These are phyloP conservation scores for Penicillium nucicola DNA, from an alignment of 495 filamentous ascomycete genomes.

Conservation along the genomic window DNA sequence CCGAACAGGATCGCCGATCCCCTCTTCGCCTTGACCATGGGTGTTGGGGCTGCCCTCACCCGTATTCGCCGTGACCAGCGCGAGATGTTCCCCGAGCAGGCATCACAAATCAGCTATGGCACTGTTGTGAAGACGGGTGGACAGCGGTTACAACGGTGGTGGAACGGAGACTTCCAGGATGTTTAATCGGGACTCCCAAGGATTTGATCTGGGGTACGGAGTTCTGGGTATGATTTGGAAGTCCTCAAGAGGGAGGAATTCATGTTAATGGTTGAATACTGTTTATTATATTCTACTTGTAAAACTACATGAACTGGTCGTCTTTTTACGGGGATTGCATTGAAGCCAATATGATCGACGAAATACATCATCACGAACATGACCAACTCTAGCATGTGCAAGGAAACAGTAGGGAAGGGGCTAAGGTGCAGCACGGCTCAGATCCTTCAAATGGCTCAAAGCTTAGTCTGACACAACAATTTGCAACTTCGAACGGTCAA, in stretches of 20 bases:
- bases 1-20: constrained; percentile 68
- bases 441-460: too few species aligned
- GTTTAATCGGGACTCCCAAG: constrained; percentile 11
- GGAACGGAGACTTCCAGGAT: constrained; percentile 42
- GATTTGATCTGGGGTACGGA: not conserved
- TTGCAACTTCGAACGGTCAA: too few species aligned
- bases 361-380: too few species aligned
- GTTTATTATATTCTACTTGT: not conserved
- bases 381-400: too few species aligned
- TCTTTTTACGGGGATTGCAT: not conserved
- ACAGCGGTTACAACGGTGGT: constrained; percentile 38
- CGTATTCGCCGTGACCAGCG: constrained; percentile 77
- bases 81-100: constrained; percentile 45
- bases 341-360: too few species aligned
- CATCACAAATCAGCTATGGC: constrained; percentile 31
- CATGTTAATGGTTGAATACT: not conserved
- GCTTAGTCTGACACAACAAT: too few species aligned
- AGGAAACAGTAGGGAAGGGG: too few species aligned
- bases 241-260: not conserved
- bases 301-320: not conserved
- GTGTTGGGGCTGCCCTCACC: constrained; percentile 54
- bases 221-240: not conserved
- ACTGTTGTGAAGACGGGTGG: constrained; percentile 27
- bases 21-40: constrained; percentile 81
- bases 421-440: too few species aligned